A percentile compares a stretch with the other conserved stretches of the same genome.
Evolutionary conservation across 768 basidiomycete genomes (phyloP).

Genomic region (Vishniacozyma victoriae): DNA sequence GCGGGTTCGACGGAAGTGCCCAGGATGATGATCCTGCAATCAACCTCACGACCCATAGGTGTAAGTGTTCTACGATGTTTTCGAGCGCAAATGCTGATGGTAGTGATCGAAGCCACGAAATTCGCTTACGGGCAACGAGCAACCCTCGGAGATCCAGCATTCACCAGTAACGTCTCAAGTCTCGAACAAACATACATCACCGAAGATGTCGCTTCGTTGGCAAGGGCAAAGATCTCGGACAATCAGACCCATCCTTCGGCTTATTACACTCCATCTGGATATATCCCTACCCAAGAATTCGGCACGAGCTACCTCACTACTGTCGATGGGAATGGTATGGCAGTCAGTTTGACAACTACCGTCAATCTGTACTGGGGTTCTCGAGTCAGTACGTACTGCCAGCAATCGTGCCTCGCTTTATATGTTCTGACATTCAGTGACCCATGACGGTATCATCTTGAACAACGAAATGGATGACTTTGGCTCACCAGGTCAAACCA

Average conservation of each 20-base stretch:
- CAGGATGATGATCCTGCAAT: slow-evolving; percentile 30
- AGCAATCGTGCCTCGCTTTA: slow-evolving; percentile 1
- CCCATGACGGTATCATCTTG: slow-evolving; percentile 35
- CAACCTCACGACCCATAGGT: slow-evolving; percentile 46
- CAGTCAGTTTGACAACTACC: slow-evolving; percentile 40
- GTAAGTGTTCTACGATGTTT: slow-evolving; percentile 1
- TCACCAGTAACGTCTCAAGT: slow-evolving; percentile 47
- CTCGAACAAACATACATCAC: slow-evolving; percentile 45
- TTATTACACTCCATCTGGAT: slow-evolving; percentile 47
- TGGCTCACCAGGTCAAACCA: slow-evolving; percentile 24
- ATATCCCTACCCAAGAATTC: slow-evolving; percentile 39
- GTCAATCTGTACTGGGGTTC: slow-evolving; percentile 36
- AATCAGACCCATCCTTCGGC: slow-evolving; percentile 32
- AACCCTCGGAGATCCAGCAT: slow-evolving; percentile 49
- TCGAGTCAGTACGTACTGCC: slow-evolving; percentile 25
- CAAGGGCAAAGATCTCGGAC: slow-evolving; percentile 39
- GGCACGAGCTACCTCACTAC: slow-evolving; percentile 50
- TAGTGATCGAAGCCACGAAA: slow-evolving; percentile 46
- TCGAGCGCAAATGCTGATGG: not conserved
- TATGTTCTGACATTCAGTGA: slow-evolving; percentile 16
- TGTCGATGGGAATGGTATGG: slow-evolving; percentile 45
- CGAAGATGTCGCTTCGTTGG: slow-evolving; percentile 28
- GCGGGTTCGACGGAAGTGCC: slow-evolving; percentile 39
- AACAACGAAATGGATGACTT: slow-evolving; percentile 46
- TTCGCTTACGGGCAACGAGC: slow-evolving; percentile 47